These are phyloP conservation scores for Agrocybe chaxingu DNA, from an alignment of 768 basidiomycete genomes.

Conservation along the genomic window DNA sequence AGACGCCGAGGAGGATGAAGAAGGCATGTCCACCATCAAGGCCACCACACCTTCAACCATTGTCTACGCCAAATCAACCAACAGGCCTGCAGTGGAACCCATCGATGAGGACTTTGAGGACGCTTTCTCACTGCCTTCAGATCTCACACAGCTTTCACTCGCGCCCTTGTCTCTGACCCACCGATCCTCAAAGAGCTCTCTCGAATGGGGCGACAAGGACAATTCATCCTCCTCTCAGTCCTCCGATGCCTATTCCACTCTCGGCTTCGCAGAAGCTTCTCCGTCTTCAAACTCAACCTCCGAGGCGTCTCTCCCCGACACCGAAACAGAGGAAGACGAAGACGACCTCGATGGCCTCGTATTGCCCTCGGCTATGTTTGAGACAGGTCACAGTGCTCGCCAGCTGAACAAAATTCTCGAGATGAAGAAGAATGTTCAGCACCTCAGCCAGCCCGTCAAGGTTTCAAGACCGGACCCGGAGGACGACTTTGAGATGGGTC, in stretches of 20 bases:
- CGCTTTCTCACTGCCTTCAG: conserved; percentile 75
- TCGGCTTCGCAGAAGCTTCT: conserved; percentile 71
- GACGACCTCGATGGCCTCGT: conserved; percentile 80
- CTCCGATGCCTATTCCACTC: conserved; percentile 81
- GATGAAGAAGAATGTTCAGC: conserved; percentile 52
- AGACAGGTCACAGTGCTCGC: conserved; percentile 58
- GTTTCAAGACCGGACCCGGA: conserved; percentile 63
- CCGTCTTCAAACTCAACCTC: conserved; percentile 71
- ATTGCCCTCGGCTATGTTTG: conserved; percentile 73
- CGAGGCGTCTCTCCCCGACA: conserved; percentile 65
- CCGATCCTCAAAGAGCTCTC: conserved; percentile 76
- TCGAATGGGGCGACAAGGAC: conserved; percentile 86
- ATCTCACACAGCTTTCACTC: conserved; percentile 79
- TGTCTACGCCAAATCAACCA: conserved; percentile 28
- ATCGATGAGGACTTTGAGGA: conserved; percentile 83
- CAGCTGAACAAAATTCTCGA: conserved; percentile 51
- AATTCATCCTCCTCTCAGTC: conserved; percentile 81
- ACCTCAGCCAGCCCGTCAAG: conserved; percentile 36
- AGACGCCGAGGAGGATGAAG: conserved; percentile 68
- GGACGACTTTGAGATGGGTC: conserved; percentile 83
- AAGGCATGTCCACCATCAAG: conserved; percentile 84
- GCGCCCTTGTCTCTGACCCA: conserved; percentile 74
- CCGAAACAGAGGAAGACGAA: conserved; percentile 73
- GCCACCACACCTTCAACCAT: conserved; percentile 43
- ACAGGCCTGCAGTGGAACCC: conserved; percentile 30